Percentiles rank a stretch among this genome's conserved stretches.
phyloP scores from a whole-genome alignment of 2,329 filamentous ascomycete species.

The Fusarium floridanum region DNA sequence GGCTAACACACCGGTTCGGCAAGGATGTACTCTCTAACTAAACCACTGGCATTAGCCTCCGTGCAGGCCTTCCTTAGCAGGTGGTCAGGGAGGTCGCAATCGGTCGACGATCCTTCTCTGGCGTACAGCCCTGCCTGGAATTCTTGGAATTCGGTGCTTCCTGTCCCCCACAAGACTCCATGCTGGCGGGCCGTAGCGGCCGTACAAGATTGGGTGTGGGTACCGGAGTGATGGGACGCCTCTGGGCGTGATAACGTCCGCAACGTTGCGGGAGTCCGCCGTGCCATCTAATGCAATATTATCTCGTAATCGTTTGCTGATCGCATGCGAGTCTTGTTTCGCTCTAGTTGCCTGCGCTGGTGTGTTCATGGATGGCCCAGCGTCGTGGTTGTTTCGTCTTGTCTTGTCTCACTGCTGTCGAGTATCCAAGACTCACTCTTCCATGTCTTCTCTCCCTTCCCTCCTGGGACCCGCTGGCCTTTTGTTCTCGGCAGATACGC shows the following conservation, averaged over 20 bases:
- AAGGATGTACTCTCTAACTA: slow-evolving; percentile 15
- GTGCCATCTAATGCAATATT: slow-evolving; percentile 22
- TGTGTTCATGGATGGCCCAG: not conserved
- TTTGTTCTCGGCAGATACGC: slow-evolving; percentile 8
- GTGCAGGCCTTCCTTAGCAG: slow-evolving; percentile 18
- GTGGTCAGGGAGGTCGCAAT: slow-evolving; percentile 21
- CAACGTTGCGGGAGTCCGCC: slow-evolving; percentile 22
- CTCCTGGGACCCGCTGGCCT: not conserved
- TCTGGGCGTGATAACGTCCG: slow-evolving; percentile 31
- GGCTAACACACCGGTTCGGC: slow-evolving; percentile 26
- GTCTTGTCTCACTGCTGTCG: not conserved
- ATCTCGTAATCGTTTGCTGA: slow-evolving; percentile 40
- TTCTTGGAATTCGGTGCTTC: slow-evolving; percentile 30
- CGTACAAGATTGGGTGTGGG: slow-evolving; percentile 38
- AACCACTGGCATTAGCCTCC: slow-evolving; percentile 14
- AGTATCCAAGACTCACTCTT: not conserved
- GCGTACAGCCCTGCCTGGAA: slow-evolving; percentile 33
- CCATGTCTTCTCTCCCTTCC: not conserved
- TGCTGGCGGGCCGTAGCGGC: slow-evolving; percentile 46
- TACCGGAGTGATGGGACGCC: slow-evolving; percentile 27
- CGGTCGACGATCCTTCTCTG: slow-evolving; percentile 30
- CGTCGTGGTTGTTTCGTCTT: not conserved
- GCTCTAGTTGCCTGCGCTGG: slow-evolving; percentile 2
- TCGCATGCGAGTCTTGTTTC: slow-evolving; percentile 24
- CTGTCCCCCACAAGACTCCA: slow-evolving; percentile 41